Evolutionary conservation across 31 red algal genomes (phyloP).

Genomic region (Porphyra umbilicalis): DNA sequence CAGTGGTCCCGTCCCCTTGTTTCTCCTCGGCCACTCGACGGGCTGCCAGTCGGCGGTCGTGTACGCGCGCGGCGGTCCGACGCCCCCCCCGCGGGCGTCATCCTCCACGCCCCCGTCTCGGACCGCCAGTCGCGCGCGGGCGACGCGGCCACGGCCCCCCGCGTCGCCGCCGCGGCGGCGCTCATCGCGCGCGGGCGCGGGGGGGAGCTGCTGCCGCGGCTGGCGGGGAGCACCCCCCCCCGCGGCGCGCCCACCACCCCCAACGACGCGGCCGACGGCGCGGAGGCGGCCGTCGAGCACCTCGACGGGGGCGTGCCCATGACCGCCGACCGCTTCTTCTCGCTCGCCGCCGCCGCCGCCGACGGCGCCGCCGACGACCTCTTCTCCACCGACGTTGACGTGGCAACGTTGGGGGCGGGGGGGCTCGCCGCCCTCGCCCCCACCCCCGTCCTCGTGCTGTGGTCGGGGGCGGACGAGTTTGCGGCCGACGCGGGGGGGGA

Average conservation of each 20-base stretch:
- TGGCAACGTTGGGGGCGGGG: neutral
- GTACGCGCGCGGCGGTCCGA: neutral
- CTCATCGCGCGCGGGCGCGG: neutral
- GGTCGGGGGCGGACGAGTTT: neutral
- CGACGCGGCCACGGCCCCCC: neutral
- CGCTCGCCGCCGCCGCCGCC: neutral
- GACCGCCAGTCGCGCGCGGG: neutral
- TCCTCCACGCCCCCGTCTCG: neutral
- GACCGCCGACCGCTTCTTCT: neutral
- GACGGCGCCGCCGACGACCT: neutral
- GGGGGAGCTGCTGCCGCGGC: neutral
- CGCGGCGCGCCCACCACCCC: neutral
- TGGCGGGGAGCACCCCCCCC: no score
- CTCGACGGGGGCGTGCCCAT: neutral
- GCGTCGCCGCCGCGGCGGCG: neutral
- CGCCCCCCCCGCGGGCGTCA: neutral
- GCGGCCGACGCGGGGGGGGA: neutral
- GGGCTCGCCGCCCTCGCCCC: neutral
- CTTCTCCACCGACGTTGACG: neutral
- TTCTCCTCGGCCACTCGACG: neutral
- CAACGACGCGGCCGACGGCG: neutral
- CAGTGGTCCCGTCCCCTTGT: neutral
- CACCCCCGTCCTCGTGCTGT: neutral
- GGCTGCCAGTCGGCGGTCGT: neutral
- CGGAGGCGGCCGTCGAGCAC: neutral